phyloP scores from a whole-genome alignment of 2,329 filamentous ascomycete genomes.

The Sporothrix inflata region DNA sequence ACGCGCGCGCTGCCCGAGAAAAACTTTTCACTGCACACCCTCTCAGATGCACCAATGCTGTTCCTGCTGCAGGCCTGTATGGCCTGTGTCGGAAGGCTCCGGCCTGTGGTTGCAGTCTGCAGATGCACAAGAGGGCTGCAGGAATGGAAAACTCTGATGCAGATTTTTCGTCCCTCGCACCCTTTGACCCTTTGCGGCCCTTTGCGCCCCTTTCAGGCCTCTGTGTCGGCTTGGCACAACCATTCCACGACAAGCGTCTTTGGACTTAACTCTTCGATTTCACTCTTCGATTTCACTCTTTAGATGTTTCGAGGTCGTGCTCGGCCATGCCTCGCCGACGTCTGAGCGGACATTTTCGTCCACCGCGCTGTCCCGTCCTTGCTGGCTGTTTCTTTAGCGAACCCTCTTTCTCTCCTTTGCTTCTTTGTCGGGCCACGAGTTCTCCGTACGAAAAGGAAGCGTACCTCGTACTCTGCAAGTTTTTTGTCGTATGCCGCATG shows the following conservation, averaged over 20 bases:
- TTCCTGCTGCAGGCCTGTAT: not conserved
- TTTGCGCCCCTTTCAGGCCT: not conserved
- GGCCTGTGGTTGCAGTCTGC: too few species aligned
- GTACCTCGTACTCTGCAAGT: not conserved
- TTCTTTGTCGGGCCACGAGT: not conserved
- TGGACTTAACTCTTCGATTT: too few species aligned
- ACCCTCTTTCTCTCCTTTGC: not conserved
- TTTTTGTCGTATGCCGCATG: not conserved
- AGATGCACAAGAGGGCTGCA: slow-evolving; percentile 2
- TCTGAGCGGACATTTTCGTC: not conserved
- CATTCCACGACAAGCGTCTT: too few species aligned
- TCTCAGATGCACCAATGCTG: too few species aligned
- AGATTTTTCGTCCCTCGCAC: not conserved
- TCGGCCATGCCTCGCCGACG: too few species aligned
- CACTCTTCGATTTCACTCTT: not conserved
- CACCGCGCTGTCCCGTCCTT: not conserved
- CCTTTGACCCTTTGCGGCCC: not conserved
- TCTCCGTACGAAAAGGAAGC: too few species aligned
- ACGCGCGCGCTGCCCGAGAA: slow-evolving; percentile 1
- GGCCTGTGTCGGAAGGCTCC: slow-evolving; percentile 11
- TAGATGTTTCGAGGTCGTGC: too few species aligned
- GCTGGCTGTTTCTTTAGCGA: too few species aligned
- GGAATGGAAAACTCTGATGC: slow-evolving; percentile 21
- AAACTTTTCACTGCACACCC: slow-evolving; percentile 18
- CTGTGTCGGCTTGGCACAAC: not conserved